Evolutionary conservation across 208 protist species (phyloP).

Genomic region (Crithidia bombi): DNA sequence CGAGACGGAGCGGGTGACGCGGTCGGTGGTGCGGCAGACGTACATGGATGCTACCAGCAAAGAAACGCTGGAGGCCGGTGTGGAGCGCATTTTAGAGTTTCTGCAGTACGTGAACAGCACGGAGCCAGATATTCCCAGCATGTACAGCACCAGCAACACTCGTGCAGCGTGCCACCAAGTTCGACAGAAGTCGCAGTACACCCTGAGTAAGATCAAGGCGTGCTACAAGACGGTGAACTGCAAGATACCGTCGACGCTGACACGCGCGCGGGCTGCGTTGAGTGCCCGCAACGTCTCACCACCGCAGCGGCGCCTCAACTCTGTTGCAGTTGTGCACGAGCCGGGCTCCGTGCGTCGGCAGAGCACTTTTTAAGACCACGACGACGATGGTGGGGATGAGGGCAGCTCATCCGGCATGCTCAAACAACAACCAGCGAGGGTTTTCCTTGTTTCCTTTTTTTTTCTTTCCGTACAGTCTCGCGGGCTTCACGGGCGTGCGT

Average conservation of each 20-base stretch:
- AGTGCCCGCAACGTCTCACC: conserved; percentile 26
- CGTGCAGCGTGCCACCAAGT: conserved; percentile 40
- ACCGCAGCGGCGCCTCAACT: conserved; percentile 21
- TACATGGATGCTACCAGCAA: conserved; percentile 57
- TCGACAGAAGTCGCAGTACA: conserved; percentile 51
- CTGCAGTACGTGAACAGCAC: conserved; percentile 45
- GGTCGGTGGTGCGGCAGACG: conserved; percentile 41
- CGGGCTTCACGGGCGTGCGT: no score
- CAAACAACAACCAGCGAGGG: not conserved
- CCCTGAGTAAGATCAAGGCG: conserved; percentile 53
- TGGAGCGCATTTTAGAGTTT: conserved; percentile 46
- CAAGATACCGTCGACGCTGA: conserved; percentile 39
- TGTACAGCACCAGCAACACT: conserved; percentile 52
- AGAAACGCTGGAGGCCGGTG: conserved; percentile 52
- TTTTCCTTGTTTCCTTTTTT: not conserved
- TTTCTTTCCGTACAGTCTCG: no score
- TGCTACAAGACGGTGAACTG: conserved; percentile 57
- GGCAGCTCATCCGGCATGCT: no score
- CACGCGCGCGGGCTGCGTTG: conserved; percentile 44
- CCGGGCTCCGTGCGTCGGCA: conserved; percentile 8
- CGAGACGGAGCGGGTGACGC: conserved; percentile 46
- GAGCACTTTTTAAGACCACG: not conserved
- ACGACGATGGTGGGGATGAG: not conserved
- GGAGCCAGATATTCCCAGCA: conserved; percentile 46
- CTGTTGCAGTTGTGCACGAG: conserved; percentile 14